A percentile compares a stretch with the other conserved stretches of the same genome.
These are phyloP conservation scores for Daldinia grandis DNA, from an alignment of 495 filamentous ascomycete species.

Conservation along the genomic window DNA sequence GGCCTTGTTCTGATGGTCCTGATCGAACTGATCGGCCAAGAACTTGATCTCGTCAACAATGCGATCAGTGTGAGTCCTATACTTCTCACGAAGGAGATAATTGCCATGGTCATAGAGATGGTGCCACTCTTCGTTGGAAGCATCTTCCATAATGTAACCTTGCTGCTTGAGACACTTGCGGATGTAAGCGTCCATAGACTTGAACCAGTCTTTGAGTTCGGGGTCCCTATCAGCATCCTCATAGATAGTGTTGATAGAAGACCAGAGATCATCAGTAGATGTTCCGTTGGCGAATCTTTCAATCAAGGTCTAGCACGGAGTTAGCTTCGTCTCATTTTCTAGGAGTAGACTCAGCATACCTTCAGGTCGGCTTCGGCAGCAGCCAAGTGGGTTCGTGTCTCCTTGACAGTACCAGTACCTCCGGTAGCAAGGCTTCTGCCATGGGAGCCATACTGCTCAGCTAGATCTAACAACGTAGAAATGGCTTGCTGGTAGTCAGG, in stretches of 20 bases:
- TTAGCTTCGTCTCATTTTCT: conserved; percentile 56
- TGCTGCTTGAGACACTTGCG: conserved; percentile 86
- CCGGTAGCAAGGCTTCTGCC: conserved; percentile 69
- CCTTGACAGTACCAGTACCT: conserved; percentile 71
- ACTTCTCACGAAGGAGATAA: conserved; percentile 88
- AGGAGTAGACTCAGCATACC: conserved; percentile 54
- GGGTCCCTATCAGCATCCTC: conserved; percentile 89
- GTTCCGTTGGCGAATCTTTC: conserved; percentile 97
- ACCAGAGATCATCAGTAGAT: conserved; percentile 84
- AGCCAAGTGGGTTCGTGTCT: conserved; percentile 70
- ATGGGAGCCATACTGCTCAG: conserved; percentile 86
- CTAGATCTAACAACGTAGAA: conserved; percentile 81
- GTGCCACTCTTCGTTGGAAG: conserved; percentile 84
- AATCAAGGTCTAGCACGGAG: conserved; percentile 73
- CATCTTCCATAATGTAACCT: conserved; percentile 88
- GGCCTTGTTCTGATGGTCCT: conserved; percentile 83
- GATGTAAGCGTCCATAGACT: conserved; percentile 75
- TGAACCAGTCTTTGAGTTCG: conserved; percentile 91
- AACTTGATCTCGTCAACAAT: conserved; percentile 92
- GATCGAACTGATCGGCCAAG: conserved; percentile 84
- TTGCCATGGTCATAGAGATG: conserved; percentile 84
- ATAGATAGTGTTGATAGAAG: conserved; percentile 87
- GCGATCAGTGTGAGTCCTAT: conserved; percentile 85
- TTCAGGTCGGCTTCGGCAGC: conserved; percentile 82
- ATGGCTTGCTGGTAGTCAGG: conserved; percentile 91